A percentile compares a stretch with the other conserved stretches of the same genome.
These are phyloP conservation scores for Globisporangium nodosum DNA, from an alignment of 352 stramenopile species.

Conservation along the genomic window DNA sequence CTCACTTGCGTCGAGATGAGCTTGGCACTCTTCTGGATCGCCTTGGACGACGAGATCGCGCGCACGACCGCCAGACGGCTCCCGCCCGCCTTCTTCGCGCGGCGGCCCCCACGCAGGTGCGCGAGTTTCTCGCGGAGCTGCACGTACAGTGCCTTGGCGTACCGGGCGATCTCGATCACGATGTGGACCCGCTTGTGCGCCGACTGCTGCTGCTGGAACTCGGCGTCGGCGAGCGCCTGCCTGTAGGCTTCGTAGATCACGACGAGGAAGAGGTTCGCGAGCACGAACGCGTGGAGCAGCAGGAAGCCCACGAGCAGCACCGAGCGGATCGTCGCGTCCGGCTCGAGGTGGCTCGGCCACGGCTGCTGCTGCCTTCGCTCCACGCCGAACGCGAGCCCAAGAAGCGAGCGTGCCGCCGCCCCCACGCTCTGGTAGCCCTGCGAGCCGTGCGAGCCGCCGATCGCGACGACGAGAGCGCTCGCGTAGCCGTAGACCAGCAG, in stretches of 20 bases:
- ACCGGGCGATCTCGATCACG: constrained; percentile 17
- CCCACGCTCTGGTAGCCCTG: constrained; percentile 29
- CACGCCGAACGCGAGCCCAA: constrained; percentile 29
- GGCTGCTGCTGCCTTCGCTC: neutral
- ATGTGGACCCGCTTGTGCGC: constrained; percentile 21
- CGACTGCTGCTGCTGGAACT: constrained; percentile 11
- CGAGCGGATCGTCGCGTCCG: constrained; percentile 19
- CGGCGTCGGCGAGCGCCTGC: constrained; percentile 24
- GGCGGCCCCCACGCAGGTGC: neutral
- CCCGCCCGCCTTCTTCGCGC: constrained; percentile 1
- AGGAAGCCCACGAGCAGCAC: constrained; percentile 37
- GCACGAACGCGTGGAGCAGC: constrained; percentile 34
- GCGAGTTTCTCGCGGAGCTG: neutral
- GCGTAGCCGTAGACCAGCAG: constrained; percentile 42
- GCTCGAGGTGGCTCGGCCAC: constrained; percentile 8
- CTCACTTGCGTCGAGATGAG: constrained; percentile 17
- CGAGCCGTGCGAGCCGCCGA: constrained; percentile 22
- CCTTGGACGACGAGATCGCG: constrained; percentile 14
- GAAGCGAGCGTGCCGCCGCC: constrained; percentile 24
- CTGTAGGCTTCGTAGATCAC: constrained; percentile 37
- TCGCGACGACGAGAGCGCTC: constrained; percentile 33
- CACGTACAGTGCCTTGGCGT: constrained; percentile 9
- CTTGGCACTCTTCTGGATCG: constrained; percentile 13
- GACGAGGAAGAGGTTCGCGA: constrained; percentile 41
- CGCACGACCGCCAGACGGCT: constrained; percentile 15